Conservation (phyloP, 768 basidiomycete species). For the Pilatotrama ljubarskyi region DNA sequence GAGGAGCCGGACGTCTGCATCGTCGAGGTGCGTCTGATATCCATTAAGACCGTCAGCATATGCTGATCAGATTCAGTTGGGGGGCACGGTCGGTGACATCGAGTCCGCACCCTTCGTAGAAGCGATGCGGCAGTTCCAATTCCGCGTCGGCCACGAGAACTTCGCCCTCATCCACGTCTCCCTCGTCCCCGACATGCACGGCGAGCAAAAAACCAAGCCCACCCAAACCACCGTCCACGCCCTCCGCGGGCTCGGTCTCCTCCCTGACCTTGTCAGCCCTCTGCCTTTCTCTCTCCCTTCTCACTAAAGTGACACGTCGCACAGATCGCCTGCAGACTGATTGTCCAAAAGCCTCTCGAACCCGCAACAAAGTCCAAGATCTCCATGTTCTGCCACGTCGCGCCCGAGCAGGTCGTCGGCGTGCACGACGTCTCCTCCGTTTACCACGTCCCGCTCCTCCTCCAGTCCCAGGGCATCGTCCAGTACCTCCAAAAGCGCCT, state of each 20-base stretch:
- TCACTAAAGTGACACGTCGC: background rate
- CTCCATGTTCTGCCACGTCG: conserved; percentile 98
- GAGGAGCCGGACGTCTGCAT: conserved; percentile 96
- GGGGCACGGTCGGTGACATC: conserved; percentile 98
- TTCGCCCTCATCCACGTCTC: conserved; percentile 97
- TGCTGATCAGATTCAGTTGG: conserved; percentile 59
- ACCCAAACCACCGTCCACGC: conserved; percentile 97
- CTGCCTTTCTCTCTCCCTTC: background rate
- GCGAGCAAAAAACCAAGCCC: conserved; percentile 99
- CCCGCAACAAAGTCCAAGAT: conserved; percentile 91
- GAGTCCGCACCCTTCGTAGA: conserved; percentile 98
- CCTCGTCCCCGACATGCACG: conserved; percentile 97
- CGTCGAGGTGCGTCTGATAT: conserved; percentile 65
- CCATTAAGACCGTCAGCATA: background rate
- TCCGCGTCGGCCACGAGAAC: conserved; percentile 94
- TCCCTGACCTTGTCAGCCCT: conserved; percentile 81
- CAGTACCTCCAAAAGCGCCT: conserved; percentile 80
- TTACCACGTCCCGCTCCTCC: conserved; percentile 93
- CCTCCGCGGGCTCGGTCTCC: conserved; percentile 85
- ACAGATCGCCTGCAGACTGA: conserved; percentile 90
- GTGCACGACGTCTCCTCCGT: conserved; percentile 96
- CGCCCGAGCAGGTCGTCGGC: conserved; percentile 85
- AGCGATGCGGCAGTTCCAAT: conserved; percentile 99
- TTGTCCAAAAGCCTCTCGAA: conserved; percentile 79
- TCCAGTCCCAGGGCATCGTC: conserved; percentile 91